Evolutionary conservation across 2,329 filamentous ascomycete species (phyloP).

Genomic region (Parafenestella ontariensis): DNA sequence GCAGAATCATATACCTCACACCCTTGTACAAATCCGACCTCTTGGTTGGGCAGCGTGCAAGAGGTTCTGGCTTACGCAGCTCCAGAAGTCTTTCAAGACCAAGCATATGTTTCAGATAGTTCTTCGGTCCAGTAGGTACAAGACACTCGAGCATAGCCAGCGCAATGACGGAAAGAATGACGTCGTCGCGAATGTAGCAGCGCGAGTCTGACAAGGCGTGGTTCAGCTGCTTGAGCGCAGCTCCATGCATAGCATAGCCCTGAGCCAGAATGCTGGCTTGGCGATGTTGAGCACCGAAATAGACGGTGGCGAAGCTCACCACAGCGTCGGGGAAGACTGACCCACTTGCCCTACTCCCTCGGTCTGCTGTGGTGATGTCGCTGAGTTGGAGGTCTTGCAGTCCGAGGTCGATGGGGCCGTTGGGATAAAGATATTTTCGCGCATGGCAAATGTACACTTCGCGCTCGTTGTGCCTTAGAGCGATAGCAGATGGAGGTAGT

Average conservation of each 20-base stretch:
- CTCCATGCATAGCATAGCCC: slow-evolving; percentile 33
- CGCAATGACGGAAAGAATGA: slow-evolving; percentile 33
- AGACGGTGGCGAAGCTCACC: slow-evolving; percentile 33
- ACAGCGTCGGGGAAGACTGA: slow-evolving; percentile 27
- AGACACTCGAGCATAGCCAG: slow-evolving; percentile 37
- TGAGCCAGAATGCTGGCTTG: slow-evolving; percentile 19
- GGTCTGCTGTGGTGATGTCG: slow-evolving; percentile 20
- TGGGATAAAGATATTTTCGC: slow-evolving; percentile 24
- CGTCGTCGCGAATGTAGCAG: slow-evolving; percentile 30
- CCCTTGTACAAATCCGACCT: slow-evolving; percentile 30
- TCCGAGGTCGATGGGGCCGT: slow-evolving; percentile 30
- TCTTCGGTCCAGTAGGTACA: slow-evolving; percentile 29
- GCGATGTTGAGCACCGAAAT: slow-evolving; percentile 33
- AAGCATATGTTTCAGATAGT: slow-evolving; percentile 38
- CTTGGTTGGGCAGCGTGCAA: slow-evolving; percentile 12
- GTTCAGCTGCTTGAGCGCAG: slow-evolving; percentile 34
- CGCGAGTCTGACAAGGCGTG: slow-evolving; percentile 26
- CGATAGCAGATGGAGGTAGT: background rate
- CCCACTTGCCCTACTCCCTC: slow-evolving; percentile 3
- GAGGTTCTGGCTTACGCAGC: slow-evolving; percentile 24
- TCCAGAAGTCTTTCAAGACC: slow-evolving; percentile 36
- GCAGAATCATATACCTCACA: slow-evolving; percentile 31
- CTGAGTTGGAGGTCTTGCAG: slow-evolving; percentile 21
- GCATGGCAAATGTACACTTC: slow-evolving; percentile 38
- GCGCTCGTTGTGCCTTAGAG: slow-evolving; percentile 17